Percentiles rank a stretch among this genome's conserved stretches.
phyloP scores from a whole-genome alignment of 1,284 basidiomycete genomes.

The Apiotrichum laibachii region DNA sequence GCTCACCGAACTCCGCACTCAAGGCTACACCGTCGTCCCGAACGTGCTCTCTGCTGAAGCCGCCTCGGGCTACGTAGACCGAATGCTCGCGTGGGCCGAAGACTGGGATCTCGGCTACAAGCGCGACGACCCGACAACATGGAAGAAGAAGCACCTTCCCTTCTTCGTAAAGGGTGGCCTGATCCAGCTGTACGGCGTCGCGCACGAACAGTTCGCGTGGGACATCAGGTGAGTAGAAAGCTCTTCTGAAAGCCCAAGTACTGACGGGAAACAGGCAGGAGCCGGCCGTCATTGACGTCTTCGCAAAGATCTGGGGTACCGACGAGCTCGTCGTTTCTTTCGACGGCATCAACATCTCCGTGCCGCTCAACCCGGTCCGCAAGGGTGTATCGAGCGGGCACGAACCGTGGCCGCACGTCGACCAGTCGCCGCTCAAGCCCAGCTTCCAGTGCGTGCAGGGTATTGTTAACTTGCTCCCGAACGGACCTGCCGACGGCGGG shows the following conservation, averaged over 20 bases:
- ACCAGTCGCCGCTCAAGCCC: not conserved
- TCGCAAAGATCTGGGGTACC: not conserved
- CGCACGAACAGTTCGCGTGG: not conserved
- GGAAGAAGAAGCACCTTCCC: not conserved
- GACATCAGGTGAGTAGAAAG: not conserved
- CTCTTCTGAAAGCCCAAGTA: not conserved
- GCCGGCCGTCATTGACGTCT: not conserved
- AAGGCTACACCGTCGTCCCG: not conserved
- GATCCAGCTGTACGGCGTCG: not conserved
- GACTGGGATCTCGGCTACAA: not conserved
- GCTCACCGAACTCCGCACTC: not conserved
- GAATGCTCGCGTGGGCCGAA: not conserved
- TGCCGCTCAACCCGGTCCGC: not conserved
- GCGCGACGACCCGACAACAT: not conserved
- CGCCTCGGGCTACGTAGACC: not conserved
- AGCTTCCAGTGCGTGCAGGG: not conserved
- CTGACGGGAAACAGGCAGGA: not conserved
- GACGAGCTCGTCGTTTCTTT: not conserved
- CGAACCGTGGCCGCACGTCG: not conserved
- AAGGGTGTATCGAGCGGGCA: no score
- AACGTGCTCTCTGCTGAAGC: not conserved
- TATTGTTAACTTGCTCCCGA: not conserved
- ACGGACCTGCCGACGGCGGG: not conserved
- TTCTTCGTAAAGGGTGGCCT: not conserved
- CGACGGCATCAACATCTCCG: not conserved